phyloP scores from a whole-genome alignment of 352 stramenopile genomes.

The Pythium vanterpoolii region DNA sequence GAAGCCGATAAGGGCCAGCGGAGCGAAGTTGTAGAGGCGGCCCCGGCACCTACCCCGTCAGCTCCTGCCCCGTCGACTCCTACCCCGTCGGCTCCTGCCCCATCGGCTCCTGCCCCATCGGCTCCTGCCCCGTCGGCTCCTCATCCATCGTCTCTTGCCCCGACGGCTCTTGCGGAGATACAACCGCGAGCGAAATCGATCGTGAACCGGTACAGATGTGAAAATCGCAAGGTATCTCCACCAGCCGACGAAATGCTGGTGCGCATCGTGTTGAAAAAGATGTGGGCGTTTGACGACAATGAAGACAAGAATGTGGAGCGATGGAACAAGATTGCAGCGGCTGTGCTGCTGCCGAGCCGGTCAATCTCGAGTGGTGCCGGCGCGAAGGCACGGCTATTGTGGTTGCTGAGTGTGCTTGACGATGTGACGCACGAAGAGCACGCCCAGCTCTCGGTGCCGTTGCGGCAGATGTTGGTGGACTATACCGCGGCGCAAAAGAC shows the following conservation, averaged over 20 bases:
- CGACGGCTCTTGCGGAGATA: not conserved
- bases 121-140: too few species aligned
- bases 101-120: too few species aligned
- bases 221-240: not conserved
- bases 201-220: not conserved
- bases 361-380: not conserved
- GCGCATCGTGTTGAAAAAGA: not conserved
- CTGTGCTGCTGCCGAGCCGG: not conserved
- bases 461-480: not conserved
- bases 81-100: not conserved
- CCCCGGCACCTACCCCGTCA: not conserved
- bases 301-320: not conserved
- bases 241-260: not conserved
- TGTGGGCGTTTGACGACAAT: not conserved
- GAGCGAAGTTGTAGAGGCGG: not conserved
- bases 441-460: not conserved
- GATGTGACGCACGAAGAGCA: not conserved
- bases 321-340: conserved; percentile 4
- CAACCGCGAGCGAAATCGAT: not conserved
- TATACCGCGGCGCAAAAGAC: not conserved
- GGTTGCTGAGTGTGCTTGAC: not conserved
- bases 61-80: not conserved
- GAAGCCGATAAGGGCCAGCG: not conserved
- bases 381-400: not conserved
- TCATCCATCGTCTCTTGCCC: too few species aligned